Percentiles rank a stretch among this genome's conserved stretches.
phyloP scores from a whole-genome alignment of 2,329 filamentous ascomycete genomes.

The Penicillium occitanis region DNA sequence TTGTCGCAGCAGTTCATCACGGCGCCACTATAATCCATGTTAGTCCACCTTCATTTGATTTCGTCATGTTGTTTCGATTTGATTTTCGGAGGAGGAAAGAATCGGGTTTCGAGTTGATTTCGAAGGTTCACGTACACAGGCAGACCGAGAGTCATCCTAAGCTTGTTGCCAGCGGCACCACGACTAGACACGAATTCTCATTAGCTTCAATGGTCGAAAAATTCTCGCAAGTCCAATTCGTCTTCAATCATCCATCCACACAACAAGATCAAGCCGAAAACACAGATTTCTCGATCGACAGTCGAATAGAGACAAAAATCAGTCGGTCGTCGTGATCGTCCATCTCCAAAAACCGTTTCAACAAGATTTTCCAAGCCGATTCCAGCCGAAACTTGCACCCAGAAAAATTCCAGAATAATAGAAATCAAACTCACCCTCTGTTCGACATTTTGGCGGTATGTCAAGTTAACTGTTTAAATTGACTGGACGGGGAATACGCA shows the following conservation, averaged over 20 bases:
- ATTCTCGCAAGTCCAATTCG: background rate
- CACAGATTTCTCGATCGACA: background rate
- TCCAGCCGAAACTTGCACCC: background rate
- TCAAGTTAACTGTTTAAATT: slow-evolving; percentile 40
- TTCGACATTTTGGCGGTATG: slow-evolving; percentile 52
- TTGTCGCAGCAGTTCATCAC: slow-evolving; percentile 99
- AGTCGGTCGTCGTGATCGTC: background rate
- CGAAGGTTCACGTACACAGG: slow-evolving; percentile 76
- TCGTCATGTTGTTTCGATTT: slow-evolving; percentile 6
- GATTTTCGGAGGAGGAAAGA: slow-evolving; percentile 6
- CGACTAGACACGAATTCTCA: slow-evolving; percentile 47
- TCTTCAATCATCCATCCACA: background rate
- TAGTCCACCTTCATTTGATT: background rate
- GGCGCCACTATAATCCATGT: slow-evolving; percentile 67
- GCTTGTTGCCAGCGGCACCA: slow-evolving; percentile 98
- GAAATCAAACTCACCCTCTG: slow-evolving; percentile 47
- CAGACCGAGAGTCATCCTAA: slow-evolving; percentile 99
- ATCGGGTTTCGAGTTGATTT: slow-evolving; percentile 10
- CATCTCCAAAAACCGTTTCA: background rate
- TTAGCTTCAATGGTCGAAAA: slow-evolving; percentile 17
- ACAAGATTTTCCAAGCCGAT: background rate
- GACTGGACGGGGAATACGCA: slow-evolving; percentile 30
- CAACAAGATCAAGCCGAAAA: background rate
- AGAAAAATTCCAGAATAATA: background rate
- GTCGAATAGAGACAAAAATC: background rate